Evolutionary conservation across 1,284 basidiomycete species (phyloP).

Genomic region (Boletus sp.): DNA sequence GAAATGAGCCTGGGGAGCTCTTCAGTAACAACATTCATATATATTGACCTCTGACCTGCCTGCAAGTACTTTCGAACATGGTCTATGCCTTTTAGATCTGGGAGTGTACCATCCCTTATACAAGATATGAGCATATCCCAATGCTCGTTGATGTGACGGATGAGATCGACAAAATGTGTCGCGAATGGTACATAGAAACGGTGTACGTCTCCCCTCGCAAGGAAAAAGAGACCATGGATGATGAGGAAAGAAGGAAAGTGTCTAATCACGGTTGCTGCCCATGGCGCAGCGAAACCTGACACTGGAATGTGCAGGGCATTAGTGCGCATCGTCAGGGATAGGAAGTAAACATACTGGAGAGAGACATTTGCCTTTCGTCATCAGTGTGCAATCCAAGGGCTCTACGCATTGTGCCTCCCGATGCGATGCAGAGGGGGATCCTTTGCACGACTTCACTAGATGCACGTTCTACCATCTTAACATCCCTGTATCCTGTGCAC

Average conservation of each 20-base stretch:
- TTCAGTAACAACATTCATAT: background rate
- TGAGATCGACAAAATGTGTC: slow-evolving; percentile 14
- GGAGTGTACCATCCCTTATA: slow-evolving; percentile 18
- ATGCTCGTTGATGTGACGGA: slow-evolving; percentile 19
- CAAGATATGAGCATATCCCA: slow-evolving; percentile 19
- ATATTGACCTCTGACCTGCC: background rate
- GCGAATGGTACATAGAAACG: slow-evolving; percentile 5
- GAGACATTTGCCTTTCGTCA: slow-evolving; percentile 9
- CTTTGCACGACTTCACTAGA: slow-evolving; percentile 10
- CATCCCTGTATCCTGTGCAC: slow-evolving; percentile 7
- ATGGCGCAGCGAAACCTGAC: slow-evolving; percentile 17
- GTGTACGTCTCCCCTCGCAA: slow-evolving; percentile 8
- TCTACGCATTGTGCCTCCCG: slow-evolving; percentile 8
- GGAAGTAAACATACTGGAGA: background rate
- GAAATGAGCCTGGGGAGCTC: slow-evolving; percentile 1
- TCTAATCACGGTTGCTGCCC: slow-evolving; percentile 15
- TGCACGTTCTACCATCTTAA: slow-evolving; percentile 11
- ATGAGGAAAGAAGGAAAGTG: slow-evolving; percentile 19
- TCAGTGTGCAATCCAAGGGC: slow-evolving; percentile 8
- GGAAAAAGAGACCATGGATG: slow-evolving; percentile 24
- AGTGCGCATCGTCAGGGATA: background rate
- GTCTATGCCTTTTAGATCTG: slow-evolving; percentile 14
- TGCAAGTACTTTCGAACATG: slow-evolving; percentile 10
- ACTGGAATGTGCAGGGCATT: slow-evolving; percentile 7
- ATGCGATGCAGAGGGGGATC: slow-evolving; percentile 12